Base-by-base conservation (phyloP, 768 basidiomycete species). In the Amanita inopinata region DNA sequence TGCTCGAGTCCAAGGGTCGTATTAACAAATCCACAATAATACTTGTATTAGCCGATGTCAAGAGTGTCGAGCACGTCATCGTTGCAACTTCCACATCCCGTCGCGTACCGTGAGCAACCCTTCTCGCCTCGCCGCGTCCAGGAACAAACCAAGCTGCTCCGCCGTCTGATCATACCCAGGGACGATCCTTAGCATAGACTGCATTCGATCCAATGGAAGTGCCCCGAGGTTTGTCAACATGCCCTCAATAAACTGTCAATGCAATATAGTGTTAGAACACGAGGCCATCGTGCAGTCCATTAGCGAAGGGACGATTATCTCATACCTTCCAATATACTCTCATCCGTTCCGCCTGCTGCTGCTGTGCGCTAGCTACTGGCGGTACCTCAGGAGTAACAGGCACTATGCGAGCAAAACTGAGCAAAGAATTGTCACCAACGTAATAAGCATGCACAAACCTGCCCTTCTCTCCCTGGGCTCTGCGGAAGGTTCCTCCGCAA, bases 161-260 rank as follows among this genome's bases (percentile, higher is more conserved):
- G 79, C 58, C 3, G 80, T 79, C 47, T 78, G 76, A 53, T 90
- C 80, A 59, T 92, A 94, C 3, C 77, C 80, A 3, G 83, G 84
- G 7, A 84, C 86, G 54, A 88, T 79, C 56, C 76, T 80, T 46
- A 96, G 69, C 84, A 92, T 91, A 2, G 73, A 68, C 56, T 96
- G 91, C 53, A 96, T 90, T n/a, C 84, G 74, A 47, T 87, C 83
- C 33, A 87, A 54, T 1, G 83, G 72, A 11, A 92, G 68, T 2
- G 76, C 58, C 7, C 84, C 85, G 33, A 97, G 65, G 57, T 91
- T 93, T 41, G 79, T 90, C 45, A 96, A 79, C 83, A 91, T 90
- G 20, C 86, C 89, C 61, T 88, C 82, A 47, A 93, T 85, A 61
- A 83, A 93, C 84, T 89, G 47, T 24, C 5, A 18, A n/a, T 9